Percentiles rank a stretch among this genome's conserved stretches.
Conservation (phyloP, 2,329 filamentous ascomycete genomes). For the Aureobasidium melanogenum region DNA sequence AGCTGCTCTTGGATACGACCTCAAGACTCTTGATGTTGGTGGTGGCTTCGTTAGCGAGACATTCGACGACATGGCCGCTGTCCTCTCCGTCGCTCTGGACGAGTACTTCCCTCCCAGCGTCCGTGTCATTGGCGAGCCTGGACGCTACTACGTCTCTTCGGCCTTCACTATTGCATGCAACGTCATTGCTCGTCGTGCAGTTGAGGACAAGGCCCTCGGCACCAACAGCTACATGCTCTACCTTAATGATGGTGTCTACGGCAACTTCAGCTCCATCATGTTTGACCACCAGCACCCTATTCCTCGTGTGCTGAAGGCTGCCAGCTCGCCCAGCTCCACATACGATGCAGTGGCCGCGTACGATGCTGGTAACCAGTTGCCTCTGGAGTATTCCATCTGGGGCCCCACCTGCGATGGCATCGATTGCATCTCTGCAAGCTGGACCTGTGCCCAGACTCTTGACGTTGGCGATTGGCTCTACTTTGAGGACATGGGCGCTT, state of each 20-base stretch:
- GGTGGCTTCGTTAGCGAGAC: slow-evolving; percentile 87
- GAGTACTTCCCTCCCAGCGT: slow-evolving; percentile 77
- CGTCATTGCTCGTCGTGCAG: slow-evolving; percentile 87
- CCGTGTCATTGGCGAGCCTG: slow-evolving; percentile 89
- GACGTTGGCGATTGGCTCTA: slow-evolving; percentile 97
- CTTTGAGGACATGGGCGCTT: slow-evolving; percentile 98
- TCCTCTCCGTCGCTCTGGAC: slow-evolving; percentile 72
- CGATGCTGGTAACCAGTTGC: slow-evolving; percentile 34
- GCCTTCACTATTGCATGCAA: slow-evolving; percentile 95
- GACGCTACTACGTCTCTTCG: slow-evolving; percentile 87
- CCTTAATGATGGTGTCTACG: slow-evolving; percentile 94
- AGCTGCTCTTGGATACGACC: slow-evolving; percentile 61
- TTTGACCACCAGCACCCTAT: slow-evolving; percentile 94
- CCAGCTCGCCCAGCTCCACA: slow-evolving; percentile 31
- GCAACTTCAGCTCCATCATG: slow-evolving; percentile 98
- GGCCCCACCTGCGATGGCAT: slow-evolving; percentile 97
- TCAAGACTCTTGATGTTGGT: slow-evolving; percentile 87
- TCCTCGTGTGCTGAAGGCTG: slow-evolving; percentile 66
- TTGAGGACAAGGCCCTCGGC: slow-evolving; percentile 58
- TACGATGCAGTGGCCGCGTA: slow-evolving; percentile 16
- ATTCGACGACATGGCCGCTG: slow-evolving; percentile 81
- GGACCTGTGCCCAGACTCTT: slow-evolving; percentile 65
- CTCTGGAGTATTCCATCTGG: slow-evolving; percentile 89
- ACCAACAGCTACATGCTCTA: slow-evolving; percentile 89
- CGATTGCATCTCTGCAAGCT: slow-evolving; percentile 81